These are phyloP conservation scores for Podospora tetraspora DNA, from an alignment of 495 filamentous ascomycete genomes.

Conservation along the genomic window DNA sequence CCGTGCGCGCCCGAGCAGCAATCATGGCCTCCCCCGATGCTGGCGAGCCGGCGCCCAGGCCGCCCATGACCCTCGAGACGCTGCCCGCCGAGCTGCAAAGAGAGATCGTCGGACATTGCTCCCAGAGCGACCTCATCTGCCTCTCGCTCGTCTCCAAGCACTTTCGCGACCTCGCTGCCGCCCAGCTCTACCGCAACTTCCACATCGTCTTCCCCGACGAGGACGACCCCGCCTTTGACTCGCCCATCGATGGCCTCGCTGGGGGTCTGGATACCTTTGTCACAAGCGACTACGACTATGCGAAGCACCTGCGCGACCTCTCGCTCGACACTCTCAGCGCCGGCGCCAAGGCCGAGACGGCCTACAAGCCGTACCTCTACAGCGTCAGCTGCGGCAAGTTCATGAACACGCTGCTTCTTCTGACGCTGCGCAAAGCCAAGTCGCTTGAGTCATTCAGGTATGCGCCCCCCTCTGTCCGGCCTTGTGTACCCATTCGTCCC, in stretches of 20 bases:
- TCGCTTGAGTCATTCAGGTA: slow-evolving; percentile 54
- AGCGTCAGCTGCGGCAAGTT: slow-evolving; percentile 53
- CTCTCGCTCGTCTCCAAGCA: slow-evolving; percentile 51
- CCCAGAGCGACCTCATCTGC: slow-evolving; percentile 44
- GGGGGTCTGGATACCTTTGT: slow-evolving; percentile 54
- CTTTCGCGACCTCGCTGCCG: slow-evolving; percentile 51
- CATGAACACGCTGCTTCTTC: slow-evolving; percentile 55
- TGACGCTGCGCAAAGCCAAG: slow-evolving; percentile 48
- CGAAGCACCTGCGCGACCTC: slow-evolving; percentile 47
- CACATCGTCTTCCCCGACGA: slow-evolving; percentile 53
- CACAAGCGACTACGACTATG: slow-evolving; percentile 57
- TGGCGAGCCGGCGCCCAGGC: slow-evolving; percentile 9
- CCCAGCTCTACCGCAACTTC: slow-evolving; percentile 54
- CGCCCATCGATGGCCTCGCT: slow-evolving; percentile 47
- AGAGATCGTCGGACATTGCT: slow-evolving; percentile 46
- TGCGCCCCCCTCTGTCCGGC: slow-evolving; percentile 11
- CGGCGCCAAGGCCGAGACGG: slow-evolving; percentile 40
- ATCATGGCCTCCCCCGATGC: slow-evolving; percentile 18
- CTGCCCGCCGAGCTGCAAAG: slow-evolving; percentile 49
- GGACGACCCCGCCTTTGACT: slow-evolving; percentile 42
- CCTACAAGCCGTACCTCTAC: slow-evolving; percentile 45
- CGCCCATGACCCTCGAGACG: slow-evolving; percentile 30
- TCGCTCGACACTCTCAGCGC: slow-evolving; percentile 45
- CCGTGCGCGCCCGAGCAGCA: not conserved
- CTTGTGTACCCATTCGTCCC: not conserved